These are phyloP conservation scores for Porodaedalea pini DNA, from an alignment of 1,284 basidiomycete species.

Conservation along the genomic window DNA sequence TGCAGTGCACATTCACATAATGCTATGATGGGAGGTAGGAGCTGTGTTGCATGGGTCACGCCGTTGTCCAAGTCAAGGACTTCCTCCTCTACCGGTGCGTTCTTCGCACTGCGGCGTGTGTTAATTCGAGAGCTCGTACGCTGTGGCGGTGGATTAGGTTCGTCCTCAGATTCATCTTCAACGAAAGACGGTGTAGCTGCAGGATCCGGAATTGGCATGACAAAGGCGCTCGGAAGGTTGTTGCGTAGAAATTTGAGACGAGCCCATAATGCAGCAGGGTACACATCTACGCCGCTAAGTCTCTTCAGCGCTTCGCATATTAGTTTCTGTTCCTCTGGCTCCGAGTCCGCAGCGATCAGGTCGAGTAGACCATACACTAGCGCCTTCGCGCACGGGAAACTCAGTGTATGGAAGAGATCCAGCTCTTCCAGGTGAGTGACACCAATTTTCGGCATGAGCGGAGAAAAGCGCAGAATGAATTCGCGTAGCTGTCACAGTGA, in stretches of 20 bases:
- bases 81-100: slow-evolving; percentile 36
- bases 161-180: slow-evolving; percentile 19
- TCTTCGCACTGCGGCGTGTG: slow-evolving; percentile 34
- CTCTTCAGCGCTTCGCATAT: slow-evolving; percentile 47
- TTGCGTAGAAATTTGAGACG: slow-evolving; percentile 48
- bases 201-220: slow-evolving; percentile 25
- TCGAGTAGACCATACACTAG: slow-evolving; percentile 57
- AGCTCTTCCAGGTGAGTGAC: slow-evolving; percentile 59
- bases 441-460: slow-evolving; percentile 47
- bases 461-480: slow-evolving; percentile 62
- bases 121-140: slow-evolving; percentile 33
- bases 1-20: slow-evolving; percentile 51
- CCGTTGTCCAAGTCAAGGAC: slow-evolving; percentile 19
- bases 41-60: slow-evolving; percentile 52
- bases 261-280: slow-evolving; percentile 59
- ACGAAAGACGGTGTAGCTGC: slow-evolving; percentile 28
- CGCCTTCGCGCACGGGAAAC: slow-evolving; percentile 57
- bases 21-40: slow-evolving; percentile 58
- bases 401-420: slow-evolving; percentile 55
- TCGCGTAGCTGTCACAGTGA: slow-evolving; percentile 53
- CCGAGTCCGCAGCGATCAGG: slow-evolving; percentile 44
- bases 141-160: slow-evolving; percentile 52
- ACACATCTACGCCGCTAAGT: slow-evolving; percentile 48
- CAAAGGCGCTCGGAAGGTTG: slow-evolving; percentile 9
- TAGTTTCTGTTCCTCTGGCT: slow-evolving; percentile 34